Base-by-base conservation (phyloP, 148 eudicot genomes). In the Spergularia bocconei region DNA sequence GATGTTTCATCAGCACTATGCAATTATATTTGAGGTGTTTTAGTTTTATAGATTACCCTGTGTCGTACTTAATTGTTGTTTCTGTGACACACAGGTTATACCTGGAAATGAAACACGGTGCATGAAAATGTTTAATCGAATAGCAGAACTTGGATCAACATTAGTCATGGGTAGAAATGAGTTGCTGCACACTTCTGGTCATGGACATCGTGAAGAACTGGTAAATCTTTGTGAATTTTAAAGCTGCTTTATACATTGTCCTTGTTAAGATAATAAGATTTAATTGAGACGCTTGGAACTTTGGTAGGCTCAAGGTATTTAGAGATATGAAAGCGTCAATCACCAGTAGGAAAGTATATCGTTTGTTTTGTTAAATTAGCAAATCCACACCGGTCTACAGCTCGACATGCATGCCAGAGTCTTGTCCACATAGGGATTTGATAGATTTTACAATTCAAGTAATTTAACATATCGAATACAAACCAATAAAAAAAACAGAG, bases 61-160 rank as follows among this genome's bases (percentile, higher is more conserved):
- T 4, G 41, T 67, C 72, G 60, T 79, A 52, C 48, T 44, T 6
- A 44, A 44, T 44, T 44, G 48, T 19, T 36, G 66, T 64, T 73
- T 80, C 13, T 67, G 39, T 74, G 58, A 20, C 70, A 51, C 51
- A 23, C 77, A 95, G 98, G 98, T 95, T 57, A 95, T 95, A 69
- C 98, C 98, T 75, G 98, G 98, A 19, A 95, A 95, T 81, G 98
- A 92, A 85, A 83, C 86, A 47, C 89, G 91, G 60, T 89, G 87
- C 72, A 95, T 92, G 98, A 88, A 95, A 77, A 95, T 95, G 98
- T 78, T 95, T 20, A 95, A 95, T 75, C 98, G 98, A 69, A 81
- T 95, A 83, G 86, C 98, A 47, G 98, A 95, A 73, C 88, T 95
- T 75, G 98, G 98, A 81, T 87, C 98, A 74, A 86, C 88, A 44